These are phyloP conservation scores for Saccharomycopsis fodiens DNA, from an alignment of 805 yeast genomes.

Conservation along the genomic window DNA sequence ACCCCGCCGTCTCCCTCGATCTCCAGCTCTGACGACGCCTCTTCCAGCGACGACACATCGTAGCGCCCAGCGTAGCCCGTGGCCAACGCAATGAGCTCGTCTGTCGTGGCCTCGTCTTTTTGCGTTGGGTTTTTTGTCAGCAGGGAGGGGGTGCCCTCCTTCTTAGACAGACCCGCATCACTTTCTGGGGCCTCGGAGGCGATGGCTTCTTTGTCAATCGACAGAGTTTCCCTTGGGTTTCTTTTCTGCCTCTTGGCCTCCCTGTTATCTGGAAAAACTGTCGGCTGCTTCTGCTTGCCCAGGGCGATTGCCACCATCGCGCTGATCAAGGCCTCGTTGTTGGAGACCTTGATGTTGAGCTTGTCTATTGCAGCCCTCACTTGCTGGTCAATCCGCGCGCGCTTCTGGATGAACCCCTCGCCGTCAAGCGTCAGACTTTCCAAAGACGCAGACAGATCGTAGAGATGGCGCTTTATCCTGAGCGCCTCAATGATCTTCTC, in stretches of 20 bases:
- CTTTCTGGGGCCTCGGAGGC: not conserved
- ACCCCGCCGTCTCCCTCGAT: too few relatives aligned
- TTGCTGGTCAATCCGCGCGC: not conserved
- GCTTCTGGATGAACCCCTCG: not conserved
- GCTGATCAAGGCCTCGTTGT: constrained; percentile 2
- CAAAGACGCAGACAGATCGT: not conserved
- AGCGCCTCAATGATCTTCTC: constrained; percentile 1
- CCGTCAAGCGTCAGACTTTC: not conserved
- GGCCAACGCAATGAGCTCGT: not conserved
- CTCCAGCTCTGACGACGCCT: too few relatives aligned
- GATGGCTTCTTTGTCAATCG: not conserved
- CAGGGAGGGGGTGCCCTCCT: not conserved
- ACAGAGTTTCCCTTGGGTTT: not conserved
- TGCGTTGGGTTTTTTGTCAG: not conserved
- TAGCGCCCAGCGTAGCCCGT: too few relatives aligned
- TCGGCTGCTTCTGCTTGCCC: not conserved
- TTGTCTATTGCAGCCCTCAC: constrained; percentile 2
- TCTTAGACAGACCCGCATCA: not conserved
- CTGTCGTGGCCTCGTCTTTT: not conserved
- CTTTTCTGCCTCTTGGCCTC: not conserved
- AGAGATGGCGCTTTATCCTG: not conserved
- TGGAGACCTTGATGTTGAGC: constrained; percentile 1
- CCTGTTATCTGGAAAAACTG: not conserved
- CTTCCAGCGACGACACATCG: too few relatives aligned
- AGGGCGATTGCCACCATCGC: too few relatives aligned